A percentile compares a stretch with the other conserved stretches of the same genome.
Evolutionary conservation across 2,329 filamentous ascomycete species (phyloP).

Genomic region (Cladosporium austrohemisphaericum): DNA sequence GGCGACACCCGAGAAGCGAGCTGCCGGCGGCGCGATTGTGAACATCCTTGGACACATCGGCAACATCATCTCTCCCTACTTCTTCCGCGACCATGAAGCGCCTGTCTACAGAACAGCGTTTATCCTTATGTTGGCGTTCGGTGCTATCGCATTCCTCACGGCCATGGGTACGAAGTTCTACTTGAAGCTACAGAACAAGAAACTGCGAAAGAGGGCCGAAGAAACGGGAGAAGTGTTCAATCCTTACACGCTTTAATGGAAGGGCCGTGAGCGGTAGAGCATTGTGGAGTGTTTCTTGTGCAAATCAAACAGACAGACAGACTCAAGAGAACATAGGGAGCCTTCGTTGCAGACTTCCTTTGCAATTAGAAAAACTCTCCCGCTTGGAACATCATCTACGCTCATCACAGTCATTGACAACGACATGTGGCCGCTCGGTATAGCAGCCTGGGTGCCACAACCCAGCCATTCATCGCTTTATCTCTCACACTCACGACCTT

Average conservation of each 20-base stretch:
- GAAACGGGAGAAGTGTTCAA: not conserved
- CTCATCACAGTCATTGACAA: too few species aligned
- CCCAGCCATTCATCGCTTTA: too few species aligned
- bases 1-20: conserved; percentile 43
- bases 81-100: conserved; percentile 29
- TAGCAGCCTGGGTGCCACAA: too few species aligned
- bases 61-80: conserved; percentile 40
- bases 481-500: too few species aligned
- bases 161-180: conserved; percentile 11
- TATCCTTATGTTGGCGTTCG: conserved; percentile 16
- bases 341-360: too few species aligned
- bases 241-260: not conserved
- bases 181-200: conserved; percentile 15
- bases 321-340: too few species aligned
- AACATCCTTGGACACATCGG: conserved; percentile 45
- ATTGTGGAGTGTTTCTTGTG: too few species aligned
- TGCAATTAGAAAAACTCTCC: too few species aligned
- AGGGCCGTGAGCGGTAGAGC: too few species aligned
- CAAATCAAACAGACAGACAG: too few species aligned
- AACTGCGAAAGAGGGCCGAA: conserved; percentile 4
- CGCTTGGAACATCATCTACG: too few species aligned
- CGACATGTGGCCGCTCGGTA: too few species aligned
- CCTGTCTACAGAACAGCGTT: conserved; percentile 15
- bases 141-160: conserved; percentile 1
- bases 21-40: conserved; percentile 47